Evolutionary conservation across 2,329 filamentous ascomycete genomes (phyloP).

Genomic region (Trichophyton verrucosum): DNA sequence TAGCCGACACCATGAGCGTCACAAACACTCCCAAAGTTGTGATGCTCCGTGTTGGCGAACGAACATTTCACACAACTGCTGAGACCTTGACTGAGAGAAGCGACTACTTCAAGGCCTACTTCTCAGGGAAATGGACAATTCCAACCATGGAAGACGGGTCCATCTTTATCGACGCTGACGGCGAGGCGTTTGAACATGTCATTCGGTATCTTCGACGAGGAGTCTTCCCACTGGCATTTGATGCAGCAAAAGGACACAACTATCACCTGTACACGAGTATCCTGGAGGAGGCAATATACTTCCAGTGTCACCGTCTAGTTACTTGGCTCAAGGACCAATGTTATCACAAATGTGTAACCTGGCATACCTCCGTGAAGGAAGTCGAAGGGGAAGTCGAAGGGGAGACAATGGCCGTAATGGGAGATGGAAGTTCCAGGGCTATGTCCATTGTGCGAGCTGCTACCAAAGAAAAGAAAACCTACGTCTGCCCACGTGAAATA

Average conservation of each 20-base stretch:
- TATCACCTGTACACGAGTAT: constrained; percentile 8
- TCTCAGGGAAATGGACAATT: constrained; percentile 7
- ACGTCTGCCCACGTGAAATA: constrained; percentile 11
- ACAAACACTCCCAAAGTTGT: background rate
- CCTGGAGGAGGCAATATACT: constrained; percentile 9
- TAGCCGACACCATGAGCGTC: background rate
- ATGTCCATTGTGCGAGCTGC: background rate
- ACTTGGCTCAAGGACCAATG: constrained; percentile 9
- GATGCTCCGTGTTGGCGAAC: constrained; percentile 7
- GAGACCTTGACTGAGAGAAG: constrained; percentile 7
- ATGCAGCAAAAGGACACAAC: constrained; percentile 6
- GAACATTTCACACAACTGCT: constrained; percentile 3
- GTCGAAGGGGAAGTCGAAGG: background rate
- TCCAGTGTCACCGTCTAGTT: constrained; percentile 7
- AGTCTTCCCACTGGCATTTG: constrained; percentile 8
- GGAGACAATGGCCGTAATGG: background rate
- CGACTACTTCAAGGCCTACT: constrained; percentile 8
- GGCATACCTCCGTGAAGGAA: background rate
- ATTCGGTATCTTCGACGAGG: constrained; percentile 11
- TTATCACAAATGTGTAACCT: constrained; percentile 8
- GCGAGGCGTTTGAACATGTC: constrained; percentile 6
- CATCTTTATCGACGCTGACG: constrained; percentile 10
- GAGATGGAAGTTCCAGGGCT: background rate
- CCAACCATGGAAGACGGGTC: constrained; percentile 7
- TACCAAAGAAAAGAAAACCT: background rate